Conservation (phyloP, 768 basidiomycete species). For the Trametes punicea region DNA sequence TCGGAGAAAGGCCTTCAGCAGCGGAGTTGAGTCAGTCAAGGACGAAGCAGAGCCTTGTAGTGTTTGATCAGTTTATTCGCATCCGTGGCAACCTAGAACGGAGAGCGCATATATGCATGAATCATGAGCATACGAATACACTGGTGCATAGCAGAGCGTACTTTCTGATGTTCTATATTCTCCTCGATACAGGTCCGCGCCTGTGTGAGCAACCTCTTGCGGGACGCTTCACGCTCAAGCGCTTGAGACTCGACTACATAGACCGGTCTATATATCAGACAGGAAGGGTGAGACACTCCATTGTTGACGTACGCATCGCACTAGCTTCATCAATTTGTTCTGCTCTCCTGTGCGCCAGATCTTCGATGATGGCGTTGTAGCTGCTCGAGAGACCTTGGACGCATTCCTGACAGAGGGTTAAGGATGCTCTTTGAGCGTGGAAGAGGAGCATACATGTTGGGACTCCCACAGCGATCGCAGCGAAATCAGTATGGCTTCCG, state of each 20-base stretch:
- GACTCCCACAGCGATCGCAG: conserved; percentile 14
- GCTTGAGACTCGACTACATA: conserved; percentile 32
- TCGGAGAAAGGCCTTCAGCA: no score
- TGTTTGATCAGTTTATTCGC: conserved; percentile 39
- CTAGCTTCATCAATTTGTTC: conserved; percentile 32
- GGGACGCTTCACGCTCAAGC: conserved; percentile 32
- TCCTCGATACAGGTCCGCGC: conserved; percentile 36
- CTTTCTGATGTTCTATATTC: conserved; percentile 39
- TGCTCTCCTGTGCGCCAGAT: conserved; percentile 32
- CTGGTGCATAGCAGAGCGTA: conserved; percentile 7
- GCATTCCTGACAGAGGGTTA: conserved; percentile 11
- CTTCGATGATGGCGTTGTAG: conserved; percentile 25
- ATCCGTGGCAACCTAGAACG: conserved; percentile 35
- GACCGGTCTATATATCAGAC: no score
- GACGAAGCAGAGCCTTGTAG: conserved; percentile 37
- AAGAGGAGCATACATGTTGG: conserved; percentile 18
- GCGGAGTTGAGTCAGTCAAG: no score
- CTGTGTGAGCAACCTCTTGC: conserved; percentile 33
- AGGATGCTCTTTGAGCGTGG: neutral
- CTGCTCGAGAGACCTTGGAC: conserved; percentile 15
- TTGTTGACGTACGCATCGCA: conserved; percentile 30
- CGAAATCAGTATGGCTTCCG: conserved; percentile 19
- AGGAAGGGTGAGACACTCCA: neutral
- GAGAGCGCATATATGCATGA: neutral
- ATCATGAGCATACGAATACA: neutral